A percentile compares a stretch with the other conserved stretches of the same genome.
Conservation (phyloP, 805 yeast genomes). For the Ogataea siamensis region DNA sequence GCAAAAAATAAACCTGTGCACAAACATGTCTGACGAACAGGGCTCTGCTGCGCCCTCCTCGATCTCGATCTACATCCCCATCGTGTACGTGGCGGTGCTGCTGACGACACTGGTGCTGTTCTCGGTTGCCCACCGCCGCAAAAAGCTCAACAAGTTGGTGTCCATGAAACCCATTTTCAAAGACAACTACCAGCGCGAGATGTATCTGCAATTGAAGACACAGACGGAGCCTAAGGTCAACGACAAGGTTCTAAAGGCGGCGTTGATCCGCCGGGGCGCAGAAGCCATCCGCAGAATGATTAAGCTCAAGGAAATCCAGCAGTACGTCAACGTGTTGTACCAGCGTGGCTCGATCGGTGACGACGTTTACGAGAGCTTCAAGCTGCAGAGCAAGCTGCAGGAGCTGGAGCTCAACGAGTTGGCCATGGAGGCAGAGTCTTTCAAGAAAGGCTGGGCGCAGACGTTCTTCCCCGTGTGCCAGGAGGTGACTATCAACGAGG, state of each 20-base stretch:
- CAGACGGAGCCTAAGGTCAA: conserved; percentile 60
- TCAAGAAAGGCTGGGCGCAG: conserved; percentile 79
- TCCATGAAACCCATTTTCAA: conserved; percentile 71
- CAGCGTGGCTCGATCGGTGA: conserved; percentile 92
- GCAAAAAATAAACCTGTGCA: not conserved
- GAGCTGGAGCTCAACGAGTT: conserved; percentile 80
- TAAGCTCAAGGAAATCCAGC: conserved; percentile 76
- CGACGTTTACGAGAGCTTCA: conserved; percentile 76
- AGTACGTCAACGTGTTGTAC: conserved; percentile 65
- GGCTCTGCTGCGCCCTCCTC: conserved; percentile 30
- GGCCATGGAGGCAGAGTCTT: conserved; percentile 67
- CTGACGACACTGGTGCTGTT: conserved; percentile 65
- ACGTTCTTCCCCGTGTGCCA: conserved; percentile 74
- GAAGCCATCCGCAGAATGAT: conserved; percentile 84
- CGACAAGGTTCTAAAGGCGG: conserved; percentile 50
- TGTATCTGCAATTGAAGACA: conserved; percentile 58
- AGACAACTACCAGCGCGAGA: conserved; percentile 60
- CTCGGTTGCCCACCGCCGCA: conserved; percentile 63
- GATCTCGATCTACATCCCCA: conserved; percentile 66
- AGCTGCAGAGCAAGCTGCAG: conserved; percentile 71
- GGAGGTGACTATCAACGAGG: conserved; percentile 91
- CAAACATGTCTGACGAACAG: conserved; percentile 19
- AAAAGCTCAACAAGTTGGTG: conserved; percentile 51
- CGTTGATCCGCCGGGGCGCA: conserved; percentile 61
- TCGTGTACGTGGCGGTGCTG: conserved; percentile 70